Percentiles rank a stretch among this genome's conserved stretches.
These are phyloP conservation scores for Schwanniomyces occidentalis DNA, from an alignment of 805 yeast species.

Conservation along the genomic window DNA sequence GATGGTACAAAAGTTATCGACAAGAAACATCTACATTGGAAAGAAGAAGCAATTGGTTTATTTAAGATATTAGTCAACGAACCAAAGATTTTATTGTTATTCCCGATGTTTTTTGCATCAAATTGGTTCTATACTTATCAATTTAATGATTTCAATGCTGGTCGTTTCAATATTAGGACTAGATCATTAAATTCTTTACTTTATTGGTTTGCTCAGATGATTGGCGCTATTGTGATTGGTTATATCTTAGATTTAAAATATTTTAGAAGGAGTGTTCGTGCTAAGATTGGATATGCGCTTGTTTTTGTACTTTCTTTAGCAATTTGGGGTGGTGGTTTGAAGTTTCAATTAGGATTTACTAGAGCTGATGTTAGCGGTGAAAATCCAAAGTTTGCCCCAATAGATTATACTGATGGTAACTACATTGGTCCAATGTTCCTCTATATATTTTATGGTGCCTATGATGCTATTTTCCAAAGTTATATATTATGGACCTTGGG, in stretches of 20 bases:
- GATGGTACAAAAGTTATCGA: constrained; percentile 52
- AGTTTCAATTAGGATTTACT: constrained; percentile 44
- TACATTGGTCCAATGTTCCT: constrained; percentile 63
- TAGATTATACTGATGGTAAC: constrained; percentile 47
- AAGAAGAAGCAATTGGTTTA: constrained; percentile 45
- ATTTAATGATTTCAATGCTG: constrained; percentile 57
- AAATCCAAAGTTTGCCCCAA: constrained; percentile 17
- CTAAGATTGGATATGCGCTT: constrained; percentile 44
- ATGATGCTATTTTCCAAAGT: constrained; percentile 61
- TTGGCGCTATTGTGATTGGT: constrained; percentile 55
- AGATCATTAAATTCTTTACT: constrained; percentile 61
- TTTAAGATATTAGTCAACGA: constrained; percentile 35
- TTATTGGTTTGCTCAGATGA: constrained; percentile 62
- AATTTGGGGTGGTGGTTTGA: constrained; percentile 62
- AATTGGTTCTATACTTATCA: constrained; percentile 71
- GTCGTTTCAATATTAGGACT: constrained; percentile 57
- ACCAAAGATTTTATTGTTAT: constrained; percentile 48
- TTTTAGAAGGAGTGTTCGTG: constrained; percentile 46
- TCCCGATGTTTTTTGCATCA: constrained; percentile 64
- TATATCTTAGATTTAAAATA: constrained; percentile 44
- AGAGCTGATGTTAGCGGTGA: constrained; percentile 31
- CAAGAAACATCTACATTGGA: constrained; percentile 46
- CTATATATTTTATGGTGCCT: constrained; percentile 61
- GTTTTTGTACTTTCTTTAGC: constrained; percentile 42
- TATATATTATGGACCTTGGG: constrained; percentile 61